phyloP scores from a whole-genome alignment of 495 filamentous ascomycete genomes.

The Rusavskia elegans region DNA sequence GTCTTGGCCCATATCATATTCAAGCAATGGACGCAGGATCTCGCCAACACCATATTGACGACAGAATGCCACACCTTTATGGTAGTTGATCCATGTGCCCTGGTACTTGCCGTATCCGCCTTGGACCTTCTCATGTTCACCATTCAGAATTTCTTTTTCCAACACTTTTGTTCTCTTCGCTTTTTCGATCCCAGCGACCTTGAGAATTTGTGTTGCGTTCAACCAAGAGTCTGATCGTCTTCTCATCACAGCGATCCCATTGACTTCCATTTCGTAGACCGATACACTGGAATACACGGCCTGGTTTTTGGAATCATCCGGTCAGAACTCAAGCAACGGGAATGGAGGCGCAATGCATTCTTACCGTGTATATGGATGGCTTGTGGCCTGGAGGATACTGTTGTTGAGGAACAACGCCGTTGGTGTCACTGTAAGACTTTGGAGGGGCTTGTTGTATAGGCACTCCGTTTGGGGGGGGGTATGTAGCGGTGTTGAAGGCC shows the following conservation, averaged over 20 bases:
- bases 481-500: slow-evolving; percentile 30
- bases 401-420: slow-evolving; percentile 32
- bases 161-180: slow-evolving; percentile 93
- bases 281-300: slow-evolving; percentile 88
- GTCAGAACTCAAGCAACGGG: slow-evolving; percentile 10
- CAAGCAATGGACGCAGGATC: slow-evolving; percentile 63
- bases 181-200: slow-evolving; percentile 92
- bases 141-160: slow-evolving; percentile 91
- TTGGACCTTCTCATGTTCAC: slow-evolving; percentile 95
- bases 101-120: slow-evolving; percentile 98
- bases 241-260: slow-evolving; percentile 83
- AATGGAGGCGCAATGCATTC: slow-evolving; percentile 12
- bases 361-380: slow-evolving; percentile 66
- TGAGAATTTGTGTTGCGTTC: slow-evolving; percentile 89
- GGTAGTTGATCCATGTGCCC: slow-evolving; percentile 93
- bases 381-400: slow-evolving; percentile 37
- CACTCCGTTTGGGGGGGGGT: slow-evolving; percentile 19
- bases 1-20: slow-evolving; percentile 73
- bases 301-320: slow-evolving; percentile 23
- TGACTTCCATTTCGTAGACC: slow-evolving; percentile 97
- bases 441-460: slow-evolving; percentile 22
- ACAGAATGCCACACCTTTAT: slow-evolving; percentile 80
- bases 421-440: slow-evolving; percentile 29
- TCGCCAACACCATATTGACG: slow-evolving; percentile 89
- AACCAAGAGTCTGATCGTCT: slow-evolving; percentile 82